These are phyloP conservation scores for Ophiostoma quercus DNA, from an alignment of 2,329 filamentous ascomycete species.

Conservation along the genomic window DNA sequence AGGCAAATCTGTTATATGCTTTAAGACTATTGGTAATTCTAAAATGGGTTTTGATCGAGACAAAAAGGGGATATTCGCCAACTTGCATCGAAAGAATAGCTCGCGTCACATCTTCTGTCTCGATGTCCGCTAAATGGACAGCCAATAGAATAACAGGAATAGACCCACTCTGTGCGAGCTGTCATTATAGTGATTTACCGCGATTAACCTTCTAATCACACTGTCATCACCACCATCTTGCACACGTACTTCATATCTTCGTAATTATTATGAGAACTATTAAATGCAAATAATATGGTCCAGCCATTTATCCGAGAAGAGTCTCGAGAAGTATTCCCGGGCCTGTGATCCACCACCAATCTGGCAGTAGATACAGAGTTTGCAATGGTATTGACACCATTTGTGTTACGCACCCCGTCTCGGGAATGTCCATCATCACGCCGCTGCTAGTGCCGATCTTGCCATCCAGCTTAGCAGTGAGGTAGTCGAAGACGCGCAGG, in stretches of 20 bases:
- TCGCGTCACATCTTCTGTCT: too few species aligned
- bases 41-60: too few species aligned
- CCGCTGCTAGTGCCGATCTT: not conserved
- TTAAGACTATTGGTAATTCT: too few species aligned
- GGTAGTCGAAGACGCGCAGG: not conserved
- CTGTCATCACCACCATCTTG: not conserved
- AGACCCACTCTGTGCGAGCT: not conserved
- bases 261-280: not conserved
- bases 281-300: not conserved
- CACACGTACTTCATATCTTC: not conserved
- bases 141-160: conserved; percentile 5
- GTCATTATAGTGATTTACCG: not conserved
- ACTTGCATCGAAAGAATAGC: too few species aligned
- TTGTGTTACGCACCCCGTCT: not conserved
- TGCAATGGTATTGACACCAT: not conserved
- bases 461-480: not conserved
- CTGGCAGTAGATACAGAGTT: not conserved
- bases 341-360: not conserved
- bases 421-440: not conserved
- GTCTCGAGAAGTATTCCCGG: not conserved
- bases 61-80: too few species aligned
- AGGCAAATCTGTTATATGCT: too few species aligned
- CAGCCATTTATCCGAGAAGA: not conserved
- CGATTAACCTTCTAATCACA: not conserved
- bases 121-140: not conserved